phyloP scores from a whole-genome alignment of 371 early-diverging fungal genomes.

The Basidiobolus meristosporus region DNA sequence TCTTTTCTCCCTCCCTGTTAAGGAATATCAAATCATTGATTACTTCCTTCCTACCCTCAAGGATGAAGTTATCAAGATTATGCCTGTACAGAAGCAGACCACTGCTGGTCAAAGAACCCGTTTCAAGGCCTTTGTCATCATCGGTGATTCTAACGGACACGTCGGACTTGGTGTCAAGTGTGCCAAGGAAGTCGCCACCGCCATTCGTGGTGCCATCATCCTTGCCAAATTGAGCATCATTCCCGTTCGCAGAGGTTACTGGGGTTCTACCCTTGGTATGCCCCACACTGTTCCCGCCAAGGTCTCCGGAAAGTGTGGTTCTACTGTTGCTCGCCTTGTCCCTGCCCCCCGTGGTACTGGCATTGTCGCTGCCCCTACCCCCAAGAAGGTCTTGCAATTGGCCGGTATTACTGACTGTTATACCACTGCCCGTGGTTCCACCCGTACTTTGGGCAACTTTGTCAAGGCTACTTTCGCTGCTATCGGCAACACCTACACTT shows the following conservation, averaged over 20 bases:
- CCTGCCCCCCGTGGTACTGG: too few relatives aligned
- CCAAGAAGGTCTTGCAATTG: too few relatives aligned
- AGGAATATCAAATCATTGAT: constrained; percentile 99
- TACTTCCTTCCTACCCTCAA: constrained; percentile 89
- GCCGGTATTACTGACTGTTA: too few relatives aligned
- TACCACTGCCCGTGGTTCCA: too few relatives aligned
- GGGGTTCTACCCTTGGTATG: too few relatives aligned
- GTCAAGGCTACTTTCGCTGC: constrained; percentile 98
- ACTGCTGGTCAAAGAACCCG: constrained; percentile 99
- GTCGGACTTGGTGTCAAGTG: constrained; percentile 99
- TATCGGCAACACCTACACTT: constrained; percentile 93
- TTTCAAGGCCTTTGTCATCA: constrained; percentile 98
- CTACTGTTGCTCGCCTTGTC: too few relatives aligned
- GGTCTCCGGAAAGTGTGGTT: too few relatives aligned
- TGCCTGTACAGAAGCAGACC: constrained; percentile 99
- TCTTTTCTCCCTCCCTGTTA: too few relatives aligned
- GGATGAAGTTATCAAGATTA: constrained; percentile 99
- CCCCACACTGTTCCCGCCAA: too few relatives aligned
- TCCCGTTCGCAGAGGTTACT: too few relatives aligned
- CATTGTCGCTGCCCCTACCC: too few relatives aligned
- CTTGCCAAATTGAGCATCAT: constrained; percentile 96
- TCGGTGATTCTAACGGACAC: constrained; percentile 96
- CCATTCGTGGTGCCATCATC: constrained; percentile 97
- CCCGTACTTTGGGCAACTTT: constrained; percentile 98
- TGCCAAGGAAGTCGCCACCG: constrained; percentile 97